These are phyloP conservation scores for Malassezia equina DNA, from an alignment of 1,284 basidiomycete species.

Conservation along the genomic window DNA sequence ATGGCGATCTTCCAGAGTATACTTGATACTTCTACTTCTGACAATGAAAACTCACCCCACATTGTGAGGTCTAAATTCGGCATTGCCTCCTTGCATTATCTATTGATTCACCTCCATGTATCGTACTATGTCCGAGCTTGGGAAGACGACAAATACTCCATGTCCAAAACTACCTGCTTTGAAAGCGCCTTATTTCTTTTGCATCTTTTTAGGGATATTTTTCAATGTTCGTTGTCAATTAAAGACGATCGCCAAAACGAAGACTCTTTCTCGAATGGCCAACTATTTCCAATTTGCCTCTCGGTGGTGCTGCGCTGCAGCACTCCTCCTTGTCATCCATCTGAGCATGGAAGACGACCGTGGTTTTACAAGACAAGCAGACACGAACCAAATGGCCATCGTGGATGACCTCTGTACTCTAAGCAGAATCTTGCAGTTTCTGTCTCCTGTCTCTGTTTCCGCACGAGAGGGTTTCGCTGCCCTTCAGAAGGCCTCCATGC, in stretches of 20 bases:
- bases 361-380: neutral
- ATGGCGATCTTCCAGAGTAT: neutral
- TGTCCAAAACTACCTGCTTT: neutral
- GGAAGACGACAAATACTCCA: neutral
- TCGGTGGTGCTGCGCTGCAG: neutral
- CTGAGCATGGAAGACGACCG: neutral
- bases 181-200: neutral
- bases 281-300: conserved; percentile 1
- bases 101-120: neutral
- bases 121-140: neutral
- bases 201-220: neutral
- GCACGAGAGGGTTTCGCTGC: neutral
- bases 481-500: neutral
- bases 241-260: neutral
- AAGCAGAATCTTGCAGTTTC: neutral
- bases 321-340: neutral
- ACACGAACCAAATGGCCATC: neutral
- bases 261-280: neutral
- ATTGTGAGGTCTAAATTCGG: neutral
- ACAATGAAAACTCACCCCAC: neutral
- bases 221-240: neutral
- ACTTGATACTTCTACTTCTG: neutral
- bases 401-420: neutral
- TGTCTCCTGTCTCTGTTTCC: neutral
- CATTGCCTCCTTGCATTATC: neutral